Evolutionary conservation across 305 asterid species (phyloP).

Genomic region (Solanum hybrid): DNA sequence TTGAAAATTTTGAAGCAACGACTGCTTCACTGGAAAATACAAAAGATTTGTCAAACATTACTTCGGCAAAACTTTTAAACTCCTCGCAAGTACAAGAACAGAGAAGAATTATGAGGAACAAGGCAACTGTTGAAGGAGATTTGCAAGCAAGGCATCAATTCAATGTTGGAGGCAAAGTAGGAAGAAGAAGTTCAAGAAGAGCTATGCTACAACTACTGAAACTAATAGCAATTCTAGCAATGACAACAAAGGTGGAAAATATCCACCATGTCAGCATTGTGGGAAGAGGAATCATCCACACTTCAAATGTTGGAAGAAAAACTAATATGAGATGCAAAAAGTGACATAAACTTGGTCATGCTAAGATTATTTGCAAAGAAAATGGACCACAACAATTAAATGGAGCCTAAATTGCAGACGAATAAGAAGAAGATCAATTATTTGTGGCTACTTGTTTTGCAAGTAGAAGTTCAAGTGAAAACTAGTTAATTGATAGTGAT

Average conservation of each 20-base stretch:
- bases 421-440: not conserved
- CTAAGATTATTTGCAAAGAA: not conserved
- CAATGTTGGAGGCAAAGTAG: not conserved
- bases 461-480: not conserved
- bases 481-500: not conserved
- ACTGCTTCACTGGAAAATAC: not conserved
- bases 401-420: not conserved
- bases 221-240: not conserved
- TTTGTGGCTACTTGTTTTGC: not conserved
- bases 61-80: not conserved
- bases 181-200: not conserved
- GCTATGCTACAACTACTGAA: not conserved
- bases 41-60: conserved; percentile 5
- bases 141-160: not conserved
- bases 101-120: not conserved
- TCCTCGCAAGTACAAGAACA: not conserved
- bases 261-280: not conserved
- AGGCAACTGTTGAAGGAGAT: not conserved
- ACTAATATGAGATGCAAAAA: not conserved
- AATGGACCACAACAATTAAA: not conserved
- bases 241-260: not conserved
- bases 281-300: not conserved
- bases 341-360: not conserved
- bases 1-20: not conserved
- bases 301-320: not conserved